Conservation (phyloP, 257 asterid species). For the Scutellaria baicalensis region DNA sequence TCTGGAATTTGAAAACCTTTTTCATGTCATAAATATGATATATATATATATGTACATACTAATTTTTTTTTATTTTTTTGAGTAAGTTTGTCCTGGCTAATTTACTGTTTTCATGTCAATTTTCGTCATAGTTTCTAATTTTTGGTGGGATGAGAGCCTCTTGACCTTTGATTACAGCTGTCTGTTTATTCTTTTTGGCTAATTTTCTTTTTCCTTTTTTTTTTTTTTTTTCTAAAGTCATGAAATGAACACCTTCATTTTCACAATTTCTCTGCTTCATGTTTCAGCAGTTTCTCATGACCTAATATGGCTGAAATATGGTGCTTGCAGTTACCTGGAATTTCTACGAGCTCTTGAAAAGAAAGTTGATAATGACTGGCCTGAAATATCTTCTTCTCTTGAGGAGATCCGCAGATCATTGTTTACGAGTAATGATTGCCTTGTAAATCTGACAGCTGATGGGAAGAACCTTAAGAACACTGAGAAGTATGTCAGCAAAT, state of each 20-base stretch:
- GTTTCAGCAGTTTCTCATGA: not conserved
- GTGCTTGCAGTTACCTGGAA: conserved; percentile 82
- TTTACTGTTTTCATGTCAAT: not conserved
- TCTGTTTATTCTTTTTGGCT: too few species aligned
- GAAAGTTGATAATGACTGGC: conserved; percentile 77
- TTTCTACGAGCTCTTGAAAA: conserved; percentile 71
- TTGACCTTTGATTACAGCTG: not conserved
- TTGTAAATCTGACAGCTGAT: conserved; percentile 85
- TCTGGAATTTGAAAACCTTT: conserved; percentile 2
- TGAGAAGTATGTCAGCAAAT: conserved; percentile 64
- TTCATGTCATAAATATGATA: not conserved
- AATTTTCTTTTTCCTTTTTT: not conserved
- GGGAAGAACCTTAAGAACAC: conserved; percentile 60
- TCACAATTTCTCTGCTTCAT: not conserved
- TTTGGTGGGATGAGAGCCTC: not conserved
- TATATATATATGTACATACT: not conserved
- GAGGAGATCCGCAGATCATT: conserved; percentile 83
- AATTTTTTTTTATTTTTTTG: not conserved
- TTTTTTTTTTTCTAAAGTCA: not conserved
- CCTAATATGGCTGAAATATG: not conserved
- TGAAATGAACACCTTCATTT: not conserved
- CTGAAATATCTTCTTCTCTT: conserved; percentile 72
- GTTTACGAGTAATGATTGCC: conserved; percentile 74
- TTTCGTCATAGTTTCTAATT: not conserved
- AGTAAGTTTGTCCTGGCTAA: conserved; percentile 2